Evolutionary conservation across 352 stramenopile genomes (phyloP).

Genomic region (Globisporangium sylvaticum): DNA sequence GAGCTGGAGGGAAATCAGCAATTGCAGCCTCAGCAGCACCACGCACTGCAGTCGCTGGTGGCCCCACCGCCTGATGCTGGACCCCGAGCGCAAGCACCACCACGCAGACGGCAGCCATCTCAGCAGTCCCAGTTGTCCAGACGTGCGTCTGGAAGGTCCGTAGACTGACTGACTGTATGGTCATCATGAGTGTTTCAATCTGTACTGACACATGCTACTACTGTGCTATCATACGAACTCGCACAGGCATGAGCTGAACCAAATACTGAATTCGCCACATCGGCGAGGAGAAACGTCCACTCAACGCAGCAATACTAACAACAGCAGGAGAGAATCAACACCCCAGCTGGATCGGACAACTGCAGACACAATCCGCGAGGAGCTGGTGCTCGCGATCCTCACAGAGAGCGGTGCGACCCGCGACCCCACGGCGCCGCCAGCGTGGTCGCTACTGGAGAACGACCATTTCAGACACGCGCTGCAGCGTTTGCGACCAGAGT

Average conservation of each 20-base stretch:
- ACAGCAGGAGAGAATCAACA: not conserved
- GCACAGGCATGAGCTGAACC: not conserved
- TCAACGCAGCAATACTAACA: not conserved
- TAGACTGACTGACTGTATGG: not conserved
- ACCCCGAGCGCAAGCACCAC: not conserved
- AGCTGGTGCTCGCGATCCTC: constrained; percentile 28
- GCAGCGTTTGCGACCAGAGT: constrained; percentile 17
- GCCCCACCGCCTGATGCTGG: too few species aligned
- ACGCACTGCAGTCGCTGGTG: not conserved
- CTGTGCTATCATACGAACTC: not conserved
- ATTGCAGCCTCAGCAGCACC: too few species aligned
- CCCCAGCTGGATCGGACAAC: not conserved
- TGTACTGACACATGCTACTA: not conserved
- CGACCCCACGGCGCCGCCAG: not conserved
- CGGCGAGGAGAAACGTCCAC: not conserved
- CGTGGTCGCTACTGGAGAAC: constrained; percentile 23
- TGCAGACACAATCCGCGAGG: constrained; percentile 17
- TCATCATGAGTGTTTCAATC: too few species aligned
- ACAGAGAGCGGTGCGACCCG: not conserved
- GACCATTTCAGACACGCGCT: constrained; percentile 23
- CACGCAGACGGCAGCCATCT: not conserved
- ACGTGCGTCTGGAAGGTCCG: not conserved
- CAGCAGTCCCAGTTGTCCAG: not conserved
- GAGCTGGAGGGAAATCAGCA: not conserved
- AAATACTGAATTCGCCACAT: not conserved